These are phyloP conservation scores for Venturia effusa DNA, from an alignment of 2,329 filamentous ascomycete species.

Conservation along the genomic window DNA sequence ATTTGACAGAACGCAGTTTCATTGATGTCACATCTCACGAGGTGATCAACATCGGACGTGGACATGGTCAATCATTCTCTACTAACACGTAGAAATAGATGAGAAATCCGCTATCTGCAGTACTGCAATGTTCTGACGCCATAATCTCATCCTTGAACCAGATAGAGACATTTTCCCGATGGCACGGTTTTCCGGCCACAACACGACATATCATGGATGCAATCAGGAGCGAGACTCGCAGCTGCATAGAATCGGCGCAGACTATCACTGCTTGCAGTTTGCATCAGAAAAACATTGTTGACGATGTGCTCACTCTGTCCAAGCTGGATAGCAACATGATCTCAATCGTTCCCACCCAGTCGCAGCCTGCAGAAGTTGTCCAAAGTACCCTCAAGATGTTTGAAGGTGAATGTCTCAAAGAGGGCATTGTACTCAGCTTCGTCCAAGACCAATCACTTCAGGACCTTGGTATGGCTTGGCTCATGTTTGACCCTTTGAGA, in stretches of 20 bases:
- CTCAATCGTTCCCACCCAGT: not conserved
- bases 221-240: conserved; percentile 14
- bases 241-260: conserved; percentile 23
- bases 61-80: no score
- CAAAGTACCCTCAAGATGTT: conserved; percentile 5
- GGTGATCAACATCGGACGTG: no score
- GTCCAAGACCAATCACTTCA: conserved; percentile 3
- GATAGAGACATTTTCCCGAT: conserved; percentile 11
- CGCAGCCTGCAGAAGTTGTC: not conserved
- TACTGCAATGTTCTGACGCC: conserved; percentile 10
- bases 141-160: not conserved
- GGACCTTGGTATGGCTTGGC: not conserved
- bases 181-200: not conserved
- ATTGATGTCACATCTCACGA: no score
- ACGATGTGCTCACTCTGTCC: conserved; percentile 22
- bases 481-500: not conserved
- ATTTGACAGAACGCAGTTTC: no score
- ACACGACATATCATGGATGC: no score
- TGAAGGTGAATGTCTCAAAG: not conserved
- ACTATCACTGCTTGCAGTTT: conserved; percentile 34
- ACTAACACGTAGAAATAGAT: no score
- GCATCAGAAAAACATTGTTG: conserved; percentile 29
- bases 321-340: conserved; percentile 10
- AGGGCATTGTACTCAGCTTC: not conserved
- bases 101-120: conserved; percentile 14